Conservation (phyloP, 768 basidiomycete species). For the Collybia nuda region DNA sequence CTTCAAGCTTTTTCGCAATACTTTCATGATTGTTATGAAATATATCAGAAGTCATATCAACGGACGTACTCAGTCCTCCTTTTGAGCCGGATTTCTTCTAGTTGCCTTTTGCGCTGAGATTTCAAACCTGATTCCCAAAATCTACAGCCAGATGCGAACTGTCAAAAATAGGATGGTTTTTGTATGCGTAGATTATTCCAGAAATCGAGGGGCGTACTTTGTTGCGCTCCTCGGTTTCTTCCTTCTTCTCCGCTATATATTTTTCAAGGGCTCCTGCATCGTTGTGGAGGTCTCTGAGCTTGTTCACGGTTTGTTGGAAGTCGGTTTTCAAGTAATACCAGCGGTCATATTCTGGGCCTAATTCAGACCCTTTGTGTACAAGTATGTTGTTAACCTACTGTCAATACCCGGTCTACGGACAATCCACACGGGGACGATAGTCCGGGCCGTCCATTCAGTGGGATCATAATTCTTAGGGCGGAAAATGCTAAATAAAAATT, state of each 20-base stretch:
- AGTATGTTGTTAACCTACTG: not conserved
- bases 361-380: not conserved
- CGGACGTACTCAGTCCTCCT: conserved; percentile 14
- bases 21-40: not conserved
- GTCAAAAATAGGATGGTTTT: not conserved
- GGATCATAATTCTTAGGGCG: not conserved
- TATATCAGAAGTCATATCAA: not conserved
- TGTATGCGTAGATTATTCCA: not conserved
- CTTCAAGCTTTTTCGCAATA: conserved; percentile 13
- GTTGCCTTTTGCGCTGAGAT: conserved; percentile 7
- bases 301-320: not conserved
- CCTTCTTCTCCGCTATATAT: not conserved
- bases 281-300: not conserved
- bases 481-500: not conserved
- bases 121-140: not conserved
- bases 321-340: not conserved
- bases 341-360: not conserved
- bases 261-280: not conserved
- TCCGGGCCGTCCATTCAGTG: no score
- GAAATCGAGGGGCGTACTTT: not conserved
- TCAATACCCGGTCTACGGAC: not conserved
- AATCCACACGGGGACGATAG: not conserved
- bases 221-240: not conserved
- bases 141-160: conserved; percentile 4
- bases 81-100: conserved; percentile 6